A percentile compares a stretch with the other conserved stretches of the same genome.
Evolutionary conservation across 1,139 yeast species (phyloP).

Genomic region (Nadsonia commutata): DNA sequence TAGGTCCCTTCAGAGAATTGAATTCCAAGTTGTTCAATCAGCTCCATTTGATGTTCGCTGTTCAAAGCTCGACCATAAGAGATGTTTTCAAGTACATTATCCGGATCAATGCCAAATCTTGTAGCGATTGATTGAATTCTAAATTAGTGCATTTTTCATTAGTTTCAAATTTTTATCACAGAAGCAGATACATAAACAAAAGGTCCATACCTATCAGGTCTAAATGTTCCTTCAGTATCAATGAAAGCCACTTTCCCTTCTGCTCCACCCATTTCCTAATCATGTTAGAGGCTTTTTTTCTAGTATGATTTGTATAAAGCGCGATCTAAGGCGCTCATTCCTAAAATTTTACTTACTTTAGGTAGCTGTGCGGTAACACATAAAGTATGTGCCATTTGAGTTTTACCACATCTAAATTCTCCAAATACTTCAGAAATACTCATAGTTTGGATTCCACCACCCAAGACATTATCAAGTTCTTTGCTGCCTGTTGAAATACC

Average conservation of each 20-base stretch:
- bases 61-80: conserved; percentile 45
- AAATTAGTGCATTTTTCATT: not conserved
- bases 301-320: too few relatives aligned
- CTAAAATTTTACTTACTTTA: conserved; percentile 16
- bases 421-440: conserved; percentile 51
- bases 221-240: conserved; percentile 39
- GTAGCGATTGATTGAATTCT: conserved; percentile 40
- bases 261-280: conserved; percentile 36
- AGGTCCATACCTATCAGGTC: conserved; percentile 11
- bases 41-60: conserved; percentile 47
- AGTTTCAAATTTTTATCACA: not conserved
- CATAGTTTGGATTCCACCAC: conserved; percentile 50
- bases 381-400: conserved; percentile 44
- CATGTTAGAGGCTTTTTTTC: too few relatives aligned
- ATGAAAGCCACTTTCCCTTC: conserved; percentile 49
- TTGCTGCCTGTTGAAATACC: conserved; percentile 40
- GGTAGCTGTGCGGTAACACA: conserved; percentile 49
- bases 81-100: conserved; percentile 36
- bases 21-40: conserved; percentile 37
- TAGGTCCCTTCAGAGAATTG: conserved; percentile 37
- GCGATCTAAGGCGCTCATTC: too few relatives aligned
- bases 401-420: conserved; percentile 47
- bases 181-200: too few relatives aligned
- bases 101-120: conserved; percentile 40
- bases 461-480: conserved; percentile 37